These are phyloP conservation scores for Fraxinus dipetala DNA, from an alignment of 305 asterid species.

Conservation along the genomic window DNA sequence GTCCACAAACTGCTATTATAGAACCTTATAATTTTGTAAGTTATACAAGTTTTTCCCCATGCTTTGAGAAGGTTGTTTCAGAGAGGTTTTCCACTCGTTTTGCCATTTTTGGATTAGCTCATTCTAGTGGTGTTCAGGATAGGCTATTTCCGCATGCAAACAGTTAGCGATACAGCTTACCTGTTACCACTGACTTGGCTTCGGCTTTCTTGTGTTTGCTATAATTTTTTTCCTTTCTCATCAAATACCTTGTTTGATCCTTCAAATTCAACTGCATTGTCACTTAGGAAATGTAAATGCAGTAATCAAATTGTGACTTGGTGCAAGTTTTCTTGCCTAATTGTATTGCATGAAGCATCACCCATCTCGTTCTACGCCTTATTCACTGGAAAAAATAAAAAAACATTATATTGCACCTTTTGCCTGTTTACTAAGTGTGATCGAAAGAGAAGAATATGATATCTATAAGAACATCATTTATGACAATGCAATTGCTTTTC, in stretches of 20 bases:
- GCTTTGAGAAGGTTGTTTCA: background rate
- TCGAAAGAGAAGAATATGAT: background rate
- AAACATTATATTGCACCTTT: background rate
- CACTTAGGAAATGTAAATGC: background rate
- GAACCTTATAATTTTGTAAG: background rate
- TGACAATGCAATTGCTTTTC: background rate
- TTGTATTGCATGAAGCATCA: background rate
- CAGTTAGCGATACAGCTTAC: background rate
- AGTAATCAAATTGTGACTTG: background rate
- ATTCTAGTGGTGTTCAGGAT: background rate
- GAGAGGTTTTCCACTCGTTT: background rate
- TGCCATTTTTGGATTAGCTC: background rate
- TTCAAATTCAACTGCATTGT: background rate
- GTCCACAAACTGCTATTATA: background rate
- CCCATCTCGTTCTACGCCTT: background rate
- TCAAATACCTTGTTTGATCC: background rate
- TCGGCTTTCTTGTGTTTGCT: background rate
- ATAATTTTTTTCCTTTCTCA: background rate
- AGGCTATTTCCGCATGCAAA: background rate
- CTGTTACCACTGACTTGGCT: slow-evolving; percentile 1
- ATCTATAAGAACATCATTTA: background rate
- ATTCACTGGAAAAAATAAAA: background rate
- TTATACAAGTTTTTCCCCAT: background rate
- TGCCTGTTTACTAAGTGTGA: background rate
- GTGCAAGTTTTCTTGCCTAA: background rate